Evolutionary conservation across 805 yeast genomes (phyloP), one percentile per base, ranked within the genome.

Genomic region (Metschnikowia hibisci): DNA sequence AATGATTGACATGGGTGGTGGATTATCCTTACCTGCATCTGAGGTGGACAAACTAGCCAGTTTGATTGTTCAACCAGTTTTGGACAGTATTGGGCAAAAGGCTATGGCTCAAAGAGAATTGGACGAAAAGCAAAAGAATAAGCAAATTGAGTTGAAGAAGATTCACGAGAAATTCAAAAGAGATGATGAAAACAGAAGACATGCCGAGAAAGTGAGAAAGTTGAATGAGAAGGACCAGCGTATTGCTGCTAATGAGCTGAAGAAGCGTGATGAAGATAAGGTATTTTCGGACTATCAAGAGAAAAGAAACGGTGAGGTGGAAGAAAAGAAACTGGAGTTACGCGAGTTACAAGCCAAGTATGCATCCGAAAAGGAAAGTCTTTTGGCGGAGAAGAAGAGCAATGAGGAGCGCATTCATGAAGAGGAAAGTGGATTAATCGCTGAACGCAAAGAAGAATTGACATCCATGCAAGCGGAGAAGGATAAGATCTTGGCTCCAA

Each of bases 21-120:
- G 97, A 2, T 73, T 87, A 45, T 78, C 75, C 56, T 79, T 91
- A 76, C 72, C 85, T 31, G 84, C 76, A 46, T 76, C 71, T 15
- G 96, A 90, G 56, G 78, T 93, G 48, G 84, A 87, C 50, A 75
- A 75, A 40, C 77, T 91, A 69, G 98, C 99, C 15, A 68, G 80
- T 47, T 75, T 81, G 36, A 73, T 86, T 57, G 96, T 93, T 45
- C 74, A 77, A 52, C 99, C 99, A 7, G 89, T 91, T 4, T 69
- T 91, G 56, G 74, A 71, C 31, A 90, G 87, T 62, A 79, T 91
- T 56, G 72, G 77, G 53, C 64, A 71, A 35, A 82, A 85, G 57
- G 95, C 95, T 15, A 71, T 64, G 16, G 75, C 77, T 37, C 91
- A 87, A 65, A 78, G 95, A 67, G 39, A 78, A 67, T 51, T 58